Conservation (phyloP, 495 filamentous ascomycete genomes). For the Gamarada debralockiae region DNA sequence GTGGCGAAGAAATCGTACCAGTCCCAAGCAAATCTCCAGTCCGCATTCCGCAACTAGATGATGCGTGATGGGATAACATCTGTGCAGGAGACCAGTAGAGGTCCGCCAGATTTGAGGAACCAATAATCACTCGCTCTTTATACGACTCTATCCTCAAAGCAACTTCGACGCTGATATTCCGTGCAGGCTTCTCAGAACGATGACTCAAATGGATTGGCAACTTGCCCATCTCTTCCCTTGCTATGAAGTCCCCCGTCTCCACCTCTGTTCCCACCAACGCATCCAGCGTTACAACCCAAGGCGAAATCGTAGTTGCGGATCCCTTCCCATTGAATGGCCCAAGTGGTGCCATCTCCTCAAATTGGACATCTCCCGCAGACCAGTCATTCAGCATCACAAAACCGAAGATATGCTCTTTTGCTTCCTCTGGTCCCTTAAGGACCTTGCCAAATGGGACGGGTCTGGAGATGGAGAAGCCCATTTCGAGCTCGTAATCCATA, state of each 20-base stretch:
- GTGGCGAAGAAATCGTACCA: constrained; percentile 47
- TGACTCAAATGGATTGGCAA: background rate
- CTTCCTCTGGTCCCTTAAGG: constrained; percentile 48
- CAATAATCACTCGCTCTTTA: background rate
- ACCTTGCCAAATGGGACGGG: constrained; percentile 57
- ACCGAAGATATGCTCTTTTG: constrained; percentile 66
- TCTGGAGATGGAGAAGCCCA: constrained; percentile 34
- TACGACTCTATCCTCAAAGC: background rate
- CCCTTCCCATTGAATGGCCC: constrained; percentile 74
- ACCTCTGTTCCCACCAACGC: constrained; percentile 41
- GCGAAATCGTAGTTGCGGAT: constrained; percentile 68
- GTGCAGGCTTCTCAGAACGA: background rate
- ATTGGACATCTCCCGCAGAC: constrained; percentile 70
- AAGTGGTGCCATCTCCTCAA: constrained; percentile 64
- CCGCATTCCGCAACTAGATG: constrained; percentile 58
- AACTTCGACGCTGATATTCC: background rate
- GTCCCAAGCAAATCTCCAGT: constrained; percentile 62
- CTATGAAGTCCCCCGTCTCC: background rate
- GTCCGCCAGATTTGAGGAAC: background rate
- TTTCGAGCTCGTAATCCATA: constrained; percentile 71
- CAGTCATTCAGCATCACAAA: constrained; percentile 77
- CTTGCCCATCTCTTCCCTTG: background rate
- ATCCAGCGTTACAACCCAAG: constrained; percentile 70
- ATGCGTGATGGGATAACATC: constrained; percentile 64
- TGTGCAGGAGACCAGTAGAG: constrained; percentile 60